A percentile compares a stretch with the other conserved stretches of the same genome.
phyloP scores from a whole-genome alignment of 805 yeast genomes.

The Kodamaea fukazawae region DNA sequence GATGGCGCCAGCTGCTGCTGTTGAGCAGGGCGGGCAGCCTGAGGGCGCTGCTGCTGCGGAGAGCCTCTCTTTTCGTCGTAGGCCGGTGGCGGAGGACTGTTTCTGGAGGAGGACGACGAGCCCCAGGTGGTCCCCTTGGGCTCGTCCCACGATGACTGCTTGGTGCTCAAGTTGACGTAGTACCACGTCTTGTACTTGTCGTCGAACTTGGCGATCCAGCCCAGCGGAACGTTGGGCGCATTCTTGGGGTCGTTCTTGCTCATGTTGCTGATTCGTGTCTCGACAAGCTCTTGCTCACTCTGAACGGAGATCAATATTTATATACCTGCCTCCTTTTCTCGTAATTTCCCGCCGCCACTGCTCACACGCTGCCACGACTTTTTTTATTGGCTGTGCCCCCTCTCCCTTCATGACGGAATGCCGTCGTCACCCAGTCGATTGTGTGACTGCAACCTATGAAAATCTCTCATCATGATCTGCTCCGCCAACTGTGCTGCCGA shows the following conservation, averaged over 20 bases:
- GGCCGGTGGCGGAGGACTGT: conserved; percentile 43
- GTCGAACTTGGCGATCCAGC: conserved; percentile 76
- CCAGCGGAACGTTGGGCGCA: conserved; percentile 57
- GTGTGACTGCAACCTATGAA: no score
- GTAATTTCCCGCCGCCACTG: no score
- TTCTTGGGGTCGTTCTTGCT: conserved; percentile 21
- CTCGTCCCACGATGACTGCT: conserved; percentile 87
- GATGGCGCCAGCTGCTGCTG: conserved; percentile 15
- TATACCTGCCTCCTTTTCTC: no score
- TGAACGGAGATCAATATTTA: no score
- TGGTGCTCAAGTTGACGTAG: conserved; percentile 70
- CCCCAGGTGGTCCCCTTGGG: conserved; percentile 58
- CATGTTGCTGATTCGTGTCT: not conserved
- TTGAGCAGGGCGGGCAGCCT: conserved; percentile 10
- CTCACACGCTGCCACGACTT: no score
- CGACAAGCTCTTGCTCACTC: no score
- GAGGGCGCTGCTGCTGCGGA: conserved; percentile 9
- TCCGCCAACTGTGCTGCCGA: no score
- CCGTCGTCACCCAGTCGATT: no score
- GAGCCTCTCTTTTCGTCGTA: conserved; percentile 13
- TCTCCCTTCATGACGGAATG: no score
- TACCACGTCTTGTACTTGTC: conserved; percentile 71
- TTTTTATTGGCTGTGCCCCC: no score
- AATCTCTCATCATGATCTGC: no score
- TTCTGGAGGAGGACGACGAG: conserved; percentile 8